phyloP scores from a whole-genome alignment of 2,329 filamentous ascomycete species.

The Talaromyces atroroseus region DNA sequence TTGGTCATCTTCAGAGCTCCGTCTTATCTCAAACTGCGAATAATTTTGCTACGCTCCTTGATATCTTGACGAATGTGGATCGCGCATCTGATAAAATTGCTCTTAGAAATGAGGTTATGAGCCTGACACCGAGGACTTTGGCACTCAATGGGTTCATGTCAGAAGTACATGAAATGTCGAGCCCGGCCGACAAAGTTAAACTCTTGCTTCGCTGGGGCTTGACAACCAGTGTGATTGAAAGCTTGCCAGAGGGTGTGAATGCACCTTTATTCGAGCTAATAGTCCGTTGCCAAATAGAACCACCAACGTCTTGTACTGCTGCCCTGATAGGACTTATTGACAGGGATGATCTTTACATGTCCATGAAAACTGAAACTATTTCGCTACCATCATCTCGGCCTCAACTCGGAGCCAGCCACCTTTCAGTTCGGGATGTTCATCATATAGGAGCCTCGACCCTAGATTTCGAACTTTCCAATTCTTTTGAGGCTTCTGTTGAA shows the following conservation, averaged over 20 bases:
- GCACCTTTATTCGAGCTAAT: slow-evolving; percentile 78
- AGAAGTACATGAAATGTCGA: slow-evolving; percentile 46
- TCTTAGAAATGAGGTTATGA: slow-evolving; percentile 34
- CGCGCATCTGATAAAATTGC: slow-evolving; percentile 24
- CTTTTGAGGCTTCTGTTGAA: slow-evolving; percentile 73
- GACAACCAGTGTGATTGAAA: slow-evolving; percentile 61
- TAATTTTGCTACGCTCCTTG: slow-evolving; percentile 47
- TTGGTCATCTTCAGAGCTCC: slow-evolving; percentile 48
- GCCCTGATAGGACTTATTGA: slow-evolving; percentile 70
- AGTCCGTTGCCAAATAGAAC: slow-evolving; percentile 73
- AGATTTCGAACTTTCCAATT: slow-evolving; percentile 47
- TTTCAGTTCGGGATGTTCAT: slow-evolving; percentile 67
- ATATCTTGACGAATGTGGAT: slow-evolving; percentile 38
- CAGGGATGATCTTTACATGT: slow-evolving; percentile 70
- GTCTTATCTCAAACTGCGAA: slow-evolving; percentile 24
- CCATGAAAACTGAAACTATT: slow-evolving; percentile 50
- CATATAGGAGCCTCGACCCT: slow-evolving; percentile 59
- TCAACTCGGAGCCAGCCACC: slow-evolving; percentile 52
- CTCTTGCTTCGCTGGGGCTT: slow-evolving; percentile 67
- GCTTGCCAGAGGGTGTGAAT: slow-evolving; percentile 77
- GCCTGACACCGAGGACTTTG: slow-evolving; percentile 59
- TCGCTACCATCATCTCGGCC: slow-evolving; percentile 28
- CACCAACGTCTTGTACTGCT: slow-evolving; percentile 69
- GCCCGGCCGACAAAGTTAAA: slow-evolving; percentile 62
- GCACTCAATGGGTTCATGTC: slow-evolving; percentile 65